Evolutionary conservation across 176 grass and related monocot genomes (phyloP).

Genomic region (Lolium rigidum): DNA sequence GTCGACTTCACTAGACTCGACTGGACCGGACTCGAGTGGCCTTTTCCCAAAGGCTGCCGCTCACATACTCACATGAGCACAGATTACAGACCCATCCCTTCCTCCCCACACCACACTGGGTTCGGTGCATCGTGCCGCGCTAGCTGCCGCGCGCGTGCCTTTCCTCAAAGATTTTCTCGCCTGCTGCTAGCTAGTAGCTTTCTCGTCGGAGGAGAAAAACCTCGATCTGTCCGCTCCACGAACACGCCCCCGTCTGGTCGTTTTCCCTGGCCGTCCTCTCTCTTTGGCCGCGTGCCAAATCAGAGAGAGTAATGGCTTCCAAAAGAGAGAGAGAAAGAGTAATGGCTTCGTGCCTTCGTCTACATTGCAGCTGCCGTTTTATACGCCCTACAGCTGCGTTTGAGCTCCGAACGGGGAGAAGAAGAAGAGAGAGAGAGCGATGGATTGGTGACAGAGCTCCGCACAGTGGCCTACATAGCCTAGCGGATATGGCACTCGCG

Average conservation of each 20-base stretch:
- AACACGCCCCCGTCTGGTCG: slow-evolving; percentile 43
- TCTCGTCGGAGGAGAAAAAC: background rate
- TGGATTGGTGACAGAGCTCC: background rate
- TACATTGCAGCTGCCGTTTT: background rate
- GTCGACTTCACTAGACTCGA: background rate
- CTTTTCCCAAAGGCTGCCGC: slow-evolving; percentile 57
- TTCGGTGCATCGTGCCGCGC: background rate
- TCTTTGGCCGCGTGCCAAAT: slow-evolving; percentile 33
- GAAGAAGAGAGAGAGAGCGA: background rate
- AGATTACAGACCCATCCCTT: background rate
- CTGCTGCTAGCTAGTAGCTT: background rate
- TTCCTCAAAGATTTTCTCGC: slow-evolving; percentile 36
- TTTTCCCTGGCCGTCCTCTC: slow-evolving; percentile 28
- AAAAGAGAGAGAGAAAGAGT: no score
- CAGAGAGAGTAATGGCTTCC: background rate
- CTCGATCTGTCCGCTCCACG: slow-evolving; percentile 59
- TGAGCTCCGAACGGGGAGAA: background rate
- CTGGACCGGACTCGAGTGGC: slow-evolving; percentile 46
- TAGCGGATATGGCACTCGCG: no score
- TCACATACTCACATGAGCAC: background rate
- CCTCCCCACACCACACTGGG: background rate
- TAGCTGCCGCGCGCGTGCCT: slow-evolving; percentile 1
- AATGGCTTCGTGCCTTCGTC: background rate
- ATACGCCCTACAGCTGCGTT: background rate
- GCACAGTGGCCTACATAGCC: slow-evolving; percentile 22